phyloP scores from a whole-genome alignment of 768 basidiomycete genomes.

The Trichaptum fuscoviolaceum region DNA sequence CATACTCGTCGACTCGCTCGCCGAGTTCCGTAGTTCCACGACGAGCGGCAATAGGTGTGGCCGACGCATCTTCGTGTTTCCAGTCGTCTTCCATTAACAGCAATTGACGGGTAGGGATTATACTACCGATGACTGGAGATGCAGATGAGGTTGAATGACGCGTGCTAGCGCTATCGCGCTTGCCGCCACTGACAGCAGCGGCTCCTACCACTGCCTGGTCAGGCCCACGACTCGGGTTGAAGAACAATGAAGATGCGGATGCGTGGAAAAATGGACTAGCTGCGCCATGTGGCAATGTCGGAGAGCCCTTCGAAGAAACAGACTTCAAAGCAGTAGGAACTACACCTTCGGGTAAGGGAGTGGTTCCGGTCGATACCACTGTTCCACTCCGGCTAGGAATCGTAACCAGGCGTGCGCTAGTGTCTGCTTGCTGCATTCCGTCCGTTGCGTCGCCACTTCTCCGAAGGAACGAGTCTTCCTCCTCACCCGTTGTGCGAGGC shows the following conservation, averaged over 20 bases:
- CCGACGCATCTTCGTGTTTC: constrained; percentile 17
- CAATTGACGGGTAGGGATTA: constrained; percentile 32
- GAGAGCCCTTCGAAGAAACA: background rate
- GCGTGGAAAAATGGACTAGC: background rate
- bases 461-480: constrained; percentile 59
- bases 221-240: constrained; percentile 7
- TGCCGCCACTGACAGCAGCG: background rate
- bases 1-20: constrained; percentile 17
- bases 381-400: background rate
- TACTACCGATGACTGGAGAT: constrained; percentile 21
- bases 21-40: background rate
- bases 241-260: constrained; percentile 10
- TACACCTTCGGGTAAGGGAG: background rate
- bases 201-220: background rate
- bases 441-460: constrained; percentile 23
- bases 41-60: constrained; percentile 15
- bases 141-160: background rate
- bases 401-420: constrained; percentile 11
- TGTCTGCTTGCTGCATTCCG: constrained; percentile 7
- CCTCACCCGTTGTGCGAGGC: constrained; percentile 65
- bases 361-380: background rate
- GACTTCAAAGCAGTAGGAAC: background rate
- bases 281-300: background rate
- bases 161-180: background rate
- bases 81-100: constrained; percentile 29